Base-by-base conservation (phyloP, 2,329 filamentous ascomycete species). In the Aspergillus pseudoglaucus region DNA sequence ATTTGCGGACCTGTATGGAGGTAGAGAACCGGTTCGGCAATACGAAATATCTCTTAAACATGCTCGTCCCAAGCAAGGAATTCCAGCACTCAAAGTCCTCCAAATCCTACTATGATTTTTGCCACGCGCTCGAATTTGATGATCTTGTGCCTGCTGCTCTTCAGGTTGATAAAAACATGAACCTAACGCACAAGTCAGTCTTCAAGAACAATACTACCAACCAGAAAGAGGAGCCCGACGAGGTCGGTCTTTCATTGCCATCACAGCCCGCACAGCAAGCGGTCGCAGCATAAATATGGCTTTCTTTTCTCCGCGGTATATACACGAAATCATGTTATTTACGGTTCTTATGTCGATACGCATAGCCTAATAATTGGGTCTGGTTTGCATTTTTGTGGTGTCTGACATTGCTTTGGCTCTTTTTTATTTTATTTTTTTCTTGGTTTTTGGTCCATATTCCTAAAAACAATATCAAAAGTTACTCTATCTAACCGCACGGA, bases 11-110 rank as follows among this genome's bases (percentile, higher is more conserved):
- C 27, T 79, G 83, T 25, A 75, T 98, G 59, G 82, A 87, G 47
- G 82, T 89, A 10, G 84, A 91, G 63, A 97, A 98, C 66, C 83
- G 84, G 53, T 93, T 85, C 66, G 85, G 87, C 40, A 98, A 98
- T 71, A 95, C 90, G 4, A 98, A 98, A 67, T 98, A 87, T 65
- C 75, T 93, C 27, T 80, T 98, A 23, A 81, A 81, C 38, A 88
- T 95, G 66, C 80, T 96, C 68, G 82, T 97, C 20, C 89, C 90
- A 0, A 89, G 90, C 14, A 94, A 90, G 65, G 74, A 74, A 1
- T 87, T 85, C 63, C 75, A 77, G 49, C 67, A 74, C 3, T 76
- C 93, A 56, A 82, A 80, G 52, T 68, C 73, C 42, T 78, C 79
- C 51, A 90, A 85, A 70, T 85, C 79, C 57, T 95, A 96, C 61